These are phyloP conservation scores for Glaciozyma martinii DNA, from an alignment of 768 basidiomycete genomes.

Conservation along the genomic window DNA sequence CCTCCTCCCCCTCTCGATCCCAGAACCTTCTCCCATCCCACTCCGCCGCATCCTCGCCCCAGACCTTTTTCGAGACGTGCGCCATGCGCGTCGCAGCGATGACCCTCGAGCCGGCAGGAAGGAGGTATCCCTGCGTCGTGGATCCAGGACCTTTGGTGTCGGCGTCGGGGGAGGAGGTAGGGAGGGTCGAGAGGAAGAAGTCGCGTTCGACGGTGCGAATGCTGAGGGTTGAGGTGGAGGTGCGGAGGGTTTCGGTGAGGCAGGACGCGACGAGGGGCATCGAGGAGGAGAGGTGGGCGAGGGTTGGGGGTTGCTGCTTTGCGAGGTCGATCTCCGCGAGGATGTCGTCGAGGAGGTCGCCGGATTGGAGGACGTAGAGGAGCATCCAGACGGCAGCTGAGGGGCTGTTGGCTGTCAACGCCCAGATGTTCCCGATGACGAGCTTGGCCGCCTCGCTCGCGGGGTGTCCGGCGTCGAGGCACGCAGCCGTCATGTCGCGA, in stretches of 20 bases:
- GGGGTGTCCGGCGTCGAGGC: background rate
- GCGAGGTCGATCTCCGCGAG: constrained; percentile 10
- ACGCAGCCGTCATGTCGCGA: constrained; percentile 16
- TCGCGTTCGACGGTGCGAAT: constrained; percentile 17
- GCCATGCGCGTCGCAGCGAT: constrained; percentile 12
- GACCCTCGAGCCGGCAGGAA: constrained; percentile 1
- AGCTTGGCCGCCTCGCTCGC: constrained; percentile 6
- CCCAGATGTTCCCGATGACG: constrained; percentile 22
- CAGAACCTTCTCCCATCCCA: constrained; percentile 29
- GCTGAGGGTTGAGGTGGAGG: constrained; percentile 19
- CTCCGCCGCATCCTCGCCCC: constrained; percentile 4
- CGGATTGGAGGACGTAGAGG: constrained; percentile 19
- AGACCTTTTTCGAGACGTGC: constrained; percentile 14
- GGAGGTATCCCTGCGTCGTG: background rate
- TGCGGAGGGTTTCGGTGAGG: constrained; percentile 29
- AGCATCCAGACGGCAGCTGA: constrained; percentile 17
- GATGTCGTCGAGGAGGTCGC: constrained; percentile 4
- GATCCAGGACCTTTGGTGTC: background rate
- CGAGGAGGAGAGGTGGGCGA: constrained; percentile 1
- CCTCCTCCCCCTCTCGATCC: constrained; percentile 4
- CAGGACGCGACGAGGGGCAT: constrained; percentile 21
- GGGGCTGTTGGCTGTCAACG: constrained; percentile 24
- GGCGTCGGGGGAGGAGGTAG: background rate
- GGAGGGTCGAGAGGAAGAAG: background rate
- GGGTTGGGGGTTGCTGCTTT: background rate